phyloP scores from a whole-genome alignment of 1,284 basidiomycete genomes.

The Fereydounia khargensis region DNA sequence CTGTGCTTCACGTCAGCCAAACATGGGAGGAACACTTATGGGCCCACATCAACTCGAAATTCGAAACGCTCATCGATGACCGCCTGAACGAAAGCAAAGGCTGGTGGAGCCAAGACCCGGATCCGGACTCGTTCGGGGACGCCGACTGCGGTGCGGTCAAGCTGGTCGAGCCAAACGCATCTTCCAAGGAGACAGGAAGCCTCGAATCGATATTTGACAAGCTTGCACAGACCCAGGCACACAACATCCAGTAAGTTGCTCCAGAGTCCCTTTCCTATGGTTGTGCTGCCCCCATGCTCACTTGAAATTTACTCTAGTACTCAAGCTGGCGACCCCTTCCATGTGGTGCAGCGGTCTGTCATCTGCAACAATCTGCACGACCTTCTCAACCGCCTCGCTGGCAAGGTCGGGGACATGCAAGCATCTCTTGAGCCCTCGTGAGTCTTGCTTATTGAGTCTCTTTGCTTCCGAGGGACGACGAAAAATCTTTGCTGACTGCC shows the following conservation, averaged over 20 bases:
- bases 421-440: slow-evolving; percentile 20
- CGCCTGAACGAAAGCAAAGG: slow-evolving; percentile 55
- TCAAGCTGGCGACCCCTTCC: slow-evolving; percentile 74
- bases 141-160: slow-evolving; percentile 37
- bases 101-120: slow-evolving; percentile 58
- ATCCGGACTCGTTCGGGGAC: slow-evolving; percentile 19
- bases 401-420: slow-evolving; percentile 41
- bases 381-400: slow-evolving; percentile 43
- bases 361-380: slow-evolving; percentile 71
- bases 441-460: not conserved
- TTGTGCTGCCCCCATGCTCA: not conserved
- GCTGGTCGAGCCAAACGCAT: slow-evolving; percentile 13
- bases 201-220: slow-evolving; percentile 44
- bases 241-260: slow-evolving; percentile 33
- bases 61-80: slow-evolving; percentile 73
- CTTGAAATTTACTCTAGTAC: too few relatives aligned
- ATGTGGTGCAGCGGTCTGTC: slow-evolving; percentile 78
- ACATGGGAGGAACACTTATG: slow-evolving; percentile 91
- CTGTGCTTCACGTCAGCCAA: slow-evolving; percentile 73
- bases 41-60: slow-evolving; percentile 80
- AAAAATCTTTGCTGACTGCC: not conserved
- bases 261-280: not conserved
- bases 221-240: slow-evolving; percentile 41
- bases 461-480: not conserved
- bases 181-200: slow-evolving; percentile 1